phyloP scores from a whole-genome alignment of 2,329 filamentous ascomycete species.

The Madurella mycetomatis region DNA sequence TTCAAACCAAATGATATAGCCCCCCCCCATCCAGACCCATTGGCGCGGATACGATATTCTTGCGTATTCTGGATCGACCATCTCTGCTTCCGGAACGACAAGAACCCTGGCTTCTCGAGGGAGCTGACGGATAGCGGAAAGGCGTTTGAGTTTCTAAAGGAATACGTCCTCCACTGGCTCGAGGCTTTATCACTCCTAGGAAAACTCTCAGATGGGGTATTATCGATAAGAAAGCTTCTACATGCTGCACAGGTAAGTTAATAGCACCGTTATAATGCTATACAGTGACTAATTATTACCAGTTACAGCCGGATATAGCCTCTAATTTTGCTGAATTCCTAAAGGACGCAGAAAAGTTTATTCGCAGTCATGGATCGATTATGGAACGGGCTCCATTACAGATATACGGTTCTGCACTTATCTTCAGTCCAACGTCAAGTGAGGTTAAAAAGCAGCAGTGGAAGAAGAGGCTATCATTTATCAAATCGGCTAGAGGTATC shows the following conservation, averaged over 20 bases:
- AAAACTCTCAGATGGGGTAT: conserved; percentile 8
- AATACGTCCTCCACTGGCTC: conserved; percentile 16
- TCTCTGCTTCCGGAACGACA: conserved; percentile 9
- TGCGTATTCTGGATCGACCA: conserved; percentile 16
- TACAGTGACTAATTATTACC: conserved; percentile 3
- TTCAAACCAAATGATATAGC: conserved; percentile 12
- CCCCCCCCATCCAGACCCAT: conserved; percentile 16
- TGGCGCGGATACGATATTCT: conserved; percentile 19
- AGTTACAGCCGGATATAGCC: neutral
- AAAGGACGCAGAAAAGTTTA: conserved; percentile 7
- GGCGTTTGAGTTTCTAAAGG: conserved; percentile 11
- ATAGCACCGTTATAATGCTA: neutral
- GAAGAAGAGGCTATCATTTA: conserved; percentile 4
- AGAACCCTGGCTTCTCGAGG: neutral
- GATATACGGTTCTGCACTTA: conserved; percentile 14
- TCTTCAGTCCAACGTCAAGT: conserved; percentile 10
- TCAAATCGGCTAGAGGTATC: neutral
- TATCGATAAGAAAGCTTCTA: conserved; percentile 14
- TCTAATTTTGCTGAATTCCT: conserved; percentile 1
- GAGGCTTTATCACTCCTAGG: conserved; percentile 16
- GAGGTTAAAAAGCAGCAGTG: conserved; percentile 2
- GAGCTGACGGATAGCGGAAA: conserved; percentile 9
- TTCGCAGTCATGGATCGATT: conserved; percentile 1
- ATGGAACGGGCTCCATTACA: conserved; percentile 13
- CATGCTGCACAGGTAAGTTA: conserved; percentile 12